These are phyloP conservation scores for Lagenidium giganteum DNA, from an alignment of 352 stramenopile species.

Conservation along the genomic window DNA sequence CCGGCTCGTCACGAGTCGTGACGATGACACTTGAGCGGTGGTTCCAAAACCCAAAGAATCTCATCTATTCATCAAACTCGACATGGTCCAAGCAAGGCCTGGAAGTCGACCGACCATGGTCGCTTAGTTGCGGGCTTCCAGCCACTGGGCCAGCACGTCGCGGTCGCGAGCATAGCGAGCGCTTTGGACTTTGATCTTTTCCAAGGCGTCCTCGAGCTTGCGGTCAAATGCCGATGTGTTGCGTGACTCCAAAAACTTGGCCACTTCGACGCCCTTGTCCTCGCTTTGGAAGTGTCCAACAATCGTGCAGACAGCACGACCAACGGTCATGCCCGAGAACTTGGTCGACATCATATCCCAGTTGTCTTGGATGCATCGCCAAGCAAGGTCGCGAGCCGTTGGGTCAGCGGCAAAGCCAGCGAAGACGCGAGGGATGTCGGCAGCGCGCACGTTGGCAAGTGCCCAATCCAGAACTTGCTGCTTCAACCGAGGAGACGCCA, in stretches of 20 bases:
- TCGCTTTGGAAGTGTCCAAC: conserved; percentile 45
- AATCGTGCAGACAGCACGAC: conserved; percentile 29
- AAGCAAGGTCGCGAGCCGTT: conserved; percentile 42
- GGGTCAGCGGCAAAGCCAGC: conserved; percentile 44
- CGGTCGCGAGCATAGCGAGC: conserved; percentile 40
- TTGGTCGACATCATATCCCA: conserved; percentile 54
- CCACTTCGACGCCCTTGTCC: conserved; percentile 40
- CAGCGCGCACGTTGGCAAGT: conserved; percentile 50
- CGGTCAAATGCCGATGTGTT: conserved; percentile 51
- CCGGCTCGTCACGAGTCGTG: no score
- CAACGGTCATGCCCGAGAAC: conserved; percentile 50
- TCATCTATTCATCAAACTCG: no score
- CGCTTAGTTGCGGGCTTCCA: no score
- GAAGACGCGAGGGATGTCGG: conserved; percentile 60
- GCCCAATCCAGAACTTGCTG: conserved; percentile 72
- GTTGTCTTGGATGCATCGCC: conserved; percentile 62
- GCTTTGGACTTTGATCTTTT: conserved; percentile 54
- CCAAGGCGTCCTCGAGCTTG: conserved; percentile 45
- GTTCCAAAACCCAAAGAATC: no score
- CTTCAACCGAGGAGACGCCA: conserved; percentile 35
- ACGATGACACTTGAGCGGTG: no score
- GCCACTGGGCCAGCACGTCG: conserved; percentile 49
- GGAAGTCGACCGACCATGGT: no score
- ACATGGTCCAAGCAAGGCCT: no score
- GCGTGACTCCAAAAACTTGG: conserved; percentile 49